Base-by-base conservation (phyloP, 768 basidiomycete species). In the Clavulina sp. region DNA sequence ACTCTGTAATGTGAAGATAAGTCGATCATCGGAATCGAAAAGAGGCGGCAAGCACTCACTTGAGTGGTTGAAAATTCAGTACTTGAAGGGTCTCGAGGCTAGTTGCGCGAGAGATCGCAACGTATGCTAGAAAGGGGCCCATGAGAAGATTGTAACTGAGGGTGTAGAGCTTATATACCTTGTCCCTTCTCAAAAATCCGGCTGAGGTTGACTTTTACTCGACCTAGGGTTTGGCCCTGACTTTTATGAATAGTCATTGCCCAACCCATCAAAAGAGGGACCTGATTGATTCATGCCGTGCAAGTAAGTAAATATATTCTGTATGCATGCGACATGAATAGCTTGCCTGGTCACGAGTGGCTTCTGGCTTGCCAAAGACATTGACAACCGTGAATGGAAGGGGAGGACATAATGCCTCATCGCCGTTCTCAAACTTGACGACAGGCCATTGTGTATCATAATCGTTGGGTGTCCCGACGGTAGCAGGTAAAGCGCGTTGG, bases 351-450 rank as follows among this genome's bases (percentile, higher is more conserved):
- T 66, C 62, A 38, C 81, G 72, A 16, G 60, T 64, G 4, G 80
- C 82, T 60, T 83, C 81, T 57, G 72, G 63, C 4, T 61, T 63
- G 5, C 80, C 82, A 32, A 65, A 63, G 2, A 74, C 74, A 57
- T 78, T 81, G 46, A 77, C 69, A 9, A 81, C 69, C 6, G 78
- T 76, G 54, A 84, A 85, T 24, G 76, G 72, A 4, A 67, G 62
- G 13, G 80, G 80, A 7, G 70, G 63, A 33, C 74, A n/a, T 19
- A 38, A 41, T 47, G 41, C 41, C 40, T 49, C 54, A 19, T 57
- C 73, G 4, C 73, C 74, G 34, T 67, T 71, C 5, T 69, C 72
- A 57, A 82, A 84, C 40, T 67, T 66, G 33, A 83, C 74, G 2
- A 79, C 65, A 13, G 81, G 80, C 77, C 77, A 83, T 19, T 40